A percentile compares a stretch with the other conserved stretches of the same genome.
These are phyloP conservation scores for Auricularia sp. DNA, from an alignment of 768 basidiomycete species.

Conservation along the genomic window DNA sequence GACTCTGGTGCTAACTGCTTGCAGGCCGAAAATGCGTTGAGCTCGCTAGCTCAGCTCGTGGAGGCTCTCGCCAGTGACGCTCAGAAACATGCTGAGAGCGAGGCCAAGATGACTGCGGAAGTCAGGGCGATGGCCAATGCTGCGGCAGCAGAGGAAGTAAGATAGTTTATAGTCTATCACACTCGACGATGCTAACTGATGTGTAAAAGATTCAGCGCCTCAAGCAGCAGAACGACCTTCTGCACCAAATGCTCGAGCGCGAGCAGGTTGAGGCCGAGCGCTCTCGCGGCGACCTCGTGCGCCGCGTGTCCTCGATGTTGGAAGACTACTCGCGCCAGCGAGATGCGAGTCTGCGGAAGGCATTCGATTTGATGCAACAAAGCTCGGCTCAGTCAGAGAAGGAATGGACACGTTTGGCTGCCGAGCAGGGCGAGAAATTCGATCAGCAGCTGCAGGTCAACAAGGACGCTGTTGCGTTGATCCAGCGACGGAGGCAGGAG, in stretches of 20 bases:
- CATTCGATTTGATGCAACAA: slow-evolving; percentile 41
- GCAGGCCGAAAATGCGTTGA: slow-evolving; percentile 34
- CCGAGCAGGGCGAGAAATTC: slow-evolving; percentile 39
- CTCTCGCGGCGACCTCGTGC: slow-evolving; percentile 64
- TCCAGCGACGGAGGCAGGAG: slow-evolving; percentile 41
- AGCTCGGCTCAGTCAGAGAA: slow-evolving; percentile 49
- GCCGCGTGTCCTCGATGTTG: slow-evolving; percentile 62
- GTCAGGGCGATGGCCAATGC: slow-evolving; percentile 37
- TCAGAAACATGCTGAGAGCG: slow-evolving; percentile 43
- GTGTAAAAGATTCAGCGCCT: slow-evolving; percentile 39
- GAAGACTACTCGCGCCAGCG: slow-evolving; percentile 60
- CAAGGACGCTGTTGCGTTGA: slow-evolving; percentile 27
- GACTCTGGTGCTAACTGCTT: neutral
- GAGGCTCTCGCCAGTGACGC: slow-evolving; percentile 52
- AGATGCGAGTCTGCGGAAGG: slow-evolving; percentile 53
- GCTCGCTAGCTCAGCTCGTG: slow-evolving; percentile 46
- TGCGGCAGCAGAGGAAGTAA: neutral
- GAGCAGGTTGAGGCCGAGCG: slow-evolving; percentile 60
- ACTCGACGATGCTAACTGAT: neutral
- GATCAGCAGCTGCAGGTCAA: slow-evolving; percentile 34
- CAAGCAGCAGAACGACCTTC: slow-evolving; percentile 57
- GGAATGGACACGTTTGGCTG: slow-evolving; percentile 36
- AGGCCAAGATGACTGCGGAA: slow-evolving; percentile 42
- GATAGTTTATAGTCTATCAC: neutral
- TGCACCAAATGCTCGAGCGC: slow-evolving; percentile 49